Base-by-base conservation (phyloP, 2,329 filamentous ascomycete genomes). In the Colletotrichum sp. region DNA sequence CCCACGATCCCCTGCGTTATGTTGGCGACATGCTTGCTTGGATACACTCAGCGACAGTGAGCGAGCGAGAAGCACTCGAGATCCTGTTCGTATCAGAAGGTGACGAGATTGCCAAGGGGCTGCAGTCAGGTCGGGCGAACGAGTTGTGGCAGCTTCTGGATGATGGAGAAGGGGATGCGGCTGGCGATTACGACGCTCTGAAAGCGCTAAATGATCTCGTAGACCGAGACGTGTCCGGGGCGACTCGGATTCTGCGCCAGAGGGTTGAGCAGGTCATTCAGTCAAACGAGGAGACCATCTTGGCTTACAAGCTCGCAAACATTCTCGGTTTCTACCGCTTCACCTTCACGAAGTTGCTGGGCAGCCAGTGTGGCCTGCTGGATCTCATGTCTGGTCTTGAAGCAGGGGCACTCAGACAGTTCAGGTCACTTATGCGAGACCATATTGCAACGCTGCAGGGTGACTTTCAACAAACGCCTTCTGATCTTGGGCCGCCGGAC, bases 21-120 rank as follows among this genome's bases (percentile, higher is more conserved):
- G 93, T 98, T 4, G 96, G 97, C 69, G 97, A 99, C 82, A 99
- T 99, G 96, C 90, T 99, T 16, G 97, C 97, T 7, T 99, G 97
- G 97, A 93, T 94, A 8, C 97, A 99, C 83, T 98, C 97, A 1
- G 95, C 96, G 4, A 94, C 96, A 0, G 97, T 99, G 1, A 98
- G 96, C 36, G 97, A 99, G 84, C 92, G 95, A 69, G 97, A 99
- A 84, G 96, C 96, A 0, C 89, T 99, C 8, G 96, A 99, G 83
- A 92, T 95, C 3, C 88, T 99, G 1, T 99, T 99, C 82, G 93
- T 98, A 57, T 94, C 94, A 0, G 96, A 98, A 77, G 96, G 95
- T 3, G 95, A 97, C 77, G 95, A 98, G 80, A 95, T 99, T 72
- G 94, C 94, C 30, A 95, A 93, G 78, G 95, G 94, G 1, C 93